Conservation (phyloP, 257 asterid species). For the Solanum chmielewskii region DNA sequence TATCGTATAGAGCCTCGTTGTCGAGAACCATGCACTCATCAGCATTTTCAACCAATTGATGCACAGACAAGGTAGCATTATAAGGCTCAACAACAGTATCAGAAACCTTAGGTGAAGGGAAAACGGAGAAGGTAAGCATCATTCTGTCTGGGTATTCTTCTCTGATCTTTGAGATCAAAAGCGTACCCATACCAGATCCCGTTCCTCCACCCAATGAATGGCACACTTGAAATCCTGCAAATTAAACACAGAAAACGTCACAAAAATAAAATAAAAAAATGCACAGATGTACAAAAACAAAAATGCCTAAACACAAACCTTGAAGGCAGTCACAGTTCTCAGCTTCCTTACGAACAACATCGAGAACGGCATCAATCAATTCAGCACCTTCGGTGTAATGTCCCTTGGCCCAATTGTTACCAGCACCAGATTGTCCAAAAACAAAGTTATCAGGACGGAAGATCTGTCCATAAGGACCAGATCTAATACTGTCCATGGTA, state of each 20-base stretch:
- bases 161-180: neutral
- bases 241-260: neutral
- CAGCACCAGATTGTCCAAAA: slow-evolving; percentile 1
- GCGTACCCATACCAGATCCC: neutral
- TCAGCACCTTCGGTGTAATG: neutral
- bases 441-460: neutral
- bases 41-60: neutral
- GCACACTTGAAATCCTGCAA: neutral
- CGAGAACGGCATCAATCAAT: neutral
- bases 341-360: neutral
- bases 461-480: neutral
- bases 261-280: neutral
- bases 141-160: neutral
- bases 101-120: neutral
- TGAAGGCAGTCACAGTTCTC: neutral
- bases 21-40: neutral
- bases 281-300: neutral
- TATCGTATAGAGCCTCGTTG: neutral
- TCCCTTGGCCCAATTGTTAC: neutral
- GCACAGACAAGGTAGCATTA: neutral
- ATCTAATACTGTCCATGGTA: neutral
- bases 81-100: slow-evolving; percentile 1
- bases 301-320: neutral
- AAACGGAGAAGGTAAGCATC: slow-evolving; percentile 1
- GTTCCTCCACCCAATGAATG: slow-evolving; percentile 1